Percentiles rank a stretch among this genome's conserved stretches.
Conservation (phyloP, 1,284 basidiomycete genomes). For the Puccinia horiana region DNA sequence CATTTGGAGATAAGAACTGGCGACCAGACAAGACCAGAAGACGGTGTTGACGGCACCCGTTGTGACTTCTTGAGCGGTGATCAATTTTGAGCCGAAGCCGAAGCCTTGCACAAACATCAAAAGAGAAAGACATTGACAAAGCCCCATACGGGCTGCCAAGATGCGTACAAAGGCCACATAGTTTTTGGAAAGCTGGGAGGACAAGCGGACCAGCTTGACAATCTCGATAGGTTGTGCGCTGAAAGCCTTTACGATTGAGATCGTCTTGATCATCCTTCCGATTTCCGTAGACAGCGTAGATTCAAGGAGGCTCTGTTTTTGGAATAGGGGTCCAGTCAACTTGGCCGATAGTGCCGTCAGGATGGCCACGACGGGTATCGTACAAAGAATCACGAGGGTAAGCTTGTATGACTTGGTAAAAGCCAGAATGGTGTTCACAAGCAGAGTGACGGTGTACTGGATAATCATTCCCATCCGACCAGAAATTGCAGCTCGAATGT, state of each 20-base stretch:
- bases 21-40: conserved; percentile 93
- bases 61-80: conserved; percentile 69
- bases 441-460: conserved; percentile 76
- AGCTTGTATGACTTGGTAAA: conserved; percentile 78
- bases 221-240: conserved; percentile 75
- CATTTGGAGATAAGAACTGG: conserved; percentile 80
- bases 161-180: conserved; percentile 65
- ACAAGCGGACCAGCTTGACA: conserved; percentile 62
- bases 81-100: conserved; percentile 89
- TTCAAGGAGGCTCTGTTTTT: conserved; percentile 69
- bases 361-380: conserved; percentile 72
- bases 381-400: conserved; percentile 85
- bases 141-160: conserved; percentile 73
- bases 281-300: conserved; percentile 74
- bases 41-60: conserved; percentile 86
- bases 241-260: conserved; percentile 92
- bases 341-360: conserved; percentile 62
- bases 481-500: conserved; percentile 80
- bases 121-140: conserved; percentile 77
- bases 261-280: conserved; percentile 74
- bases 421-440: conserved; percentile 78
- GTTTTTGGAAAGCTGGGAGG: conserved; percentile 63
- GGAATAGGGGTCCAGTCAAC: conserved; percentile 65
- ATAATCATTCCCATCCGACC: conserved; percentile 74
- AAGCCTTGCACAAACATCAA: conserved; percentile 95